Evolutionary conservation across 371 early-diverging fungal genomes (phyloP), one percentile per base, ranked within the genome.

Genomic region (Syncephalastrum sp.): DNA sequence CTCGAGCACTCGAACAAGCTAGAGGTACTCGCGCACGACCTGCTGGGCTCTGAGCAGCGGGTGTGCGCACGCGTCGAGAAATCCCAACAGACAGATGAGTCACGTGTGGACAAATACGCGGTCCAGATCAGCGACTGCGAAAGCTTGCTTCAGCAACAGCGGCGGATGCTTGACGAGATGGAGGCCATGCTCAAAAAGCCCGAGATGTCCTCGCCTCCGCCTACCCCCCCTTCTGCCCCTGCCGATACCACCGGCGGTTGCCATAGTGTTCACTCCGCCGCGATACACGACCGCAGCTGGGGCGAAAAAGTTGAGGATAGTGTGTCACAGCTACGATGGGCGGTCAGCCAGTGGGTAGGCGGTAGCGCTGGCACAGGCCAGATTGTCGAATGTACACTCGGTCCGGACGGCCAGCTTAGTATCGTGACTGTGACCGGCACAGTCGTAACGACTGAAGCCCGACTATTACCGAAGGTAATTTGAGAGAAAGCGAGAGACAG

Each of bases 281-380:
- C 15, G 19, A 14, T 15, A 12, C n/a, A 19, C 14, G 16, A n/a
- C 23, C 38, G 38, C 10, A 33, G 38, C n/a, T 43, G 51, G 51
- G 33, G 14, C 3, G 47, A 58, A 21, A 43, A 29, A 15, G 52
- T 61, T 33, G 54, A 64, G 42, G 51, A 64, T 14, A 54, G 47
- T 12, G 56, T 57, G 15, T 51, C 54, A 0, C 54, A 45, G 16
- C 19, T 55, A 8, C 58, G 64, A 3, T 64, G 64, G 64, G 50
- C 47, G 14, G 64, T 64, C 6, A 59, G 64, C 24, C 64, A 59
- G 44, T 59, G 54, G 59, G 57, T 64, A 3, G 64, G 64, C 33
- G 64, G 64, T 5, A 48, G 55, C 19, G 64, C 59, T 14, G 64
- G 64, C 24, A 64, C 59, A 2, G 64, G 64, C 23, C 59, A 55